Base-by-base conservation (phyloP, 169 alveolate genomes). In the Perkinsus olseni region DNA sequence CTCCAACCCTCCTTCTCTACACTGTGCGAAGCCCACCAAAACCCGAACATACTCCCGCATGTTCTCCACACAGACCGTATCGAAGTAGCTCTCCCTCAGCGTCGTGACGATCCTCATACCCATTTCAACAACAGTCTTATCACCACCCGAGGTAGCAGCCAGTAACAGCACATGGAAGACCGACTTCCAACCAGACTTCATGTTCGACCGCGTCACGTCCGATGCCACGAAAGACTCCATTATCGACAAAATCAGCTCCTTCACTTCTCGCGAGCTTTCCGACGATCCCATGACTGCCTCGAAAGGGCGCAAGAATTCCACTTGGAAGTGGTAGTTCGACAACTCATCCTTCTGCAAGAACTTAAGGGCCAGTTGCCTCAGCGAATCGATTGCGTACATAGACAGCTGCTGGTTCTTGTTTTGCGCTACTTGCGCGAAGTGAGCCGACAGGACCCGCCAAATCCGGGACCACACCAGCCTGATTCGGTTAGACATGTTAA, bases 261-360 rank as follows among this genome's bases (percentile, higher is more conserved):
- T 62, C 34, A 93, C 91, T 20, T 91, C 95, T 50, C 48, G 21
- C 38, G 38, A 11, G 91, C 74, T 93, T 31, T 94, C 51, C 38
- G 95, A 92, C 92, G 93, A 91, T 45, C 91, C 92, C 97, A 96
- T 95, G 24, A 96, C 96, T 11, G 95, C 95, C 91, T 96, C 96
- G 93, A 97, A 97, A 8, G 99, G 98, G 93, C 95, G 95, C 36
- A 97, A 93, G 92, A 97, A 97, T 31, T 96, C 98, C 93, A 95
- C 96, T 94, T 97, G 96, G 93, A 96, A 97, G 92, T 96, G 95
- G 74, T 94, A 96, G 74, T 96, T 95, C 93, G 93, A 95, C 28
- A 94, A 94, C 94, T 98, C 98, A 91, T 97, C 97, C 94, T 97
- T 97, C 31, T 94, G 94, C 51, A 98, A 94, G 96, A 96, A 97